Conservation (phyloP, 495 filamentous ascomycete species). For the Aspergillus sparsus region DNA sequence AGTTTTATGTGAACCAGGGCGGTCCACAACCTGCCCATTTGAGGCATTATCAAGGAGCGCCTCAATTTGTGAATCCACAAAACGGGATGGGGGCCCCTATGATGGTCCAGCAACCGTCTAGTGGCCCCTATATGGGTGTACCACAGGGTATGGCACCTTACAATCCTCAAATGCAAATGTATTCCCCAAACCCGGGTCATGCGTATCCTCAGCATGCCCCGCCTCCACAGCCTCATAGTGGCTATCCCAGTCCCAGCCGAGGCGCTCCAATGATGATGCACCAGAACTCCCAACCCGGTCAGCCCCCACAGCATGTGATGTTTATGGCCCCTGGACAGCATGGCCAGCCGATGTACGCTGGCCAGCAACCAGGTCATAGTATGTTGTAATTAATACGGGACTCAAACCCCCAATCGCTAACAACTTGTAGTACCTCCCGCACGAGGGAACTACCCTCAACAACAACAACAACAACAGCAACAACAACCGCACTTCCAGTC, state of each 20-base stretch:
- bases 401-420: conserved; percentile 24
- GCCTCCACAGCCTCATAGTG: conserved; percentile 68
- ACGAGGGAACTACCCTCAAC: conserved; percentile 59
- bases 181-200: conserved; percentile 66
- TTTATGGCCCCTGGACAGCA: conserved; percentile 70
- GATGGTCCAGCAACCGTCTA: conserved; percentile 77
- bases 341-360: conserved; percentile 65
- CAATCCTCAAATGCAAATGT: conserved; percentile 72
- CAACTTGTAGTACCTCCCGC: conserved; percentile 56
- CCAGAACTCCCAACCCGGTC: conserved; percentile 73
- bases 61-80: conserved; percentile 66
- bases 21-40: conserved; percentile 52
- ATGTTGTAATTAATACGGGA: conserved; percentile 41
- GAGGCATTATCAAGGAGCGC: conserved; percentile 49
- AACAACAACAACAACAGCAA: conserved; percentile 42
- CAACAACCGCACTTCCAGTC: conserved; percentile 62
- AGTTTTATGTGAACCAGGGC: conserved; percentile 66
- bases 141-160: conserved; percentile 59
- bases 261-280: conserved; percentile 84
- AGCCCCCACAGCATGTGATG: conserved; percentile 57
- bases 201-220: conserved; percentile 64
- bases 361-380: conserved; percentile 66
- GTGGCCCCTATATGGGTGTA: conserved; percentile 54
- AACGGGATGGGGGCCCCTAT: conserved; percentile 70
- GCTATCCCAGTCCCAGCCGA: conserved; percentile 81